Evolutionary conservation across 495 filamentous ascomycete species (phyloP), one percentile per base, ranked within the genome.

Genomic region (Aspergillus incahuasiensis): DNA sequence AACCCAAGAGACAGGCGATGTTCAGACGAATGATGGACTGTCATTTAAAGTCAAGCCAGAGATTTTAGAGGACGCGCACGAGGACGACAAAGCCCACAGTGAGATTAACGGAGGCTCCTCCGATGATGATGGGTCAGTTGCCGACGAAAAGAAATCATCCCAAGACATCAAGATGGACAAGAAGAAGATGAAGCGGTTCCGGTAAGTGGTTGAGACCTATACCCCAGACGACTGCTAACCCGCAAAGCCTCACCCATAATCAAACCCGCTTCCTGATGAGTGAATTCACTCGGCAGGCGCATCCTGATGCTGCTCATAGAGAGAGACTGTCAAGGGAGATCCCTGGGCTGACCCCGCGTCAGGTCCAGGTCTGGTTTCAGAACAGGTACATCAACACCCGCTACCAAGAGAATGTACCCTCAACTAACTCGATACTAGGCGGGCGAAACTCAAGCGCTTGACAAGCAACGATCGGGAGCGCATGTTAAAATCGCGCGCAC

Each of bases 281-380:
- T 68, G 92, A 97, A 71, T 97, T 97, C 63, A 88, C 90, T 48
- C 90, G 92, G 60, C 91, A 97, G 63, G 88, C 92, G 19, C 92
- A 97, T 73, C 92, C 92, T 12, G 92, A 97, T 69, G 92, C 92
- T 28, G 88, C 90, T 42, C 91, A 97, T 73, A 82, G 92, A 54
- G 91, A 97, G 70, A 79, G 91, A 30, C 75, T 97, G 48, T 92
- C 92, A 30, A 79, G 88, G 54, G 92, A 97, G 65, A 97, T 97
- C 49, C 92, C 92, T 41, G 92, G 92, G 9, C 74, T 97, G 42
- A 96, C 89, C 56, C 90, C 92, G 39, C 84, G 92, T 55, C 92
- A 97, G 67, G 92, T 97, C 8, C 92, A 97, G 74, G 92, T 97
- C 55, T 97, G 92, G 92, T 97, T 97, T 71, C 92, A 97, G 72